phyloP scores from a whole-genome alignment of 2,329 filamentous ascomycete genomes.

The Colletotrichum incanum region DNA sequence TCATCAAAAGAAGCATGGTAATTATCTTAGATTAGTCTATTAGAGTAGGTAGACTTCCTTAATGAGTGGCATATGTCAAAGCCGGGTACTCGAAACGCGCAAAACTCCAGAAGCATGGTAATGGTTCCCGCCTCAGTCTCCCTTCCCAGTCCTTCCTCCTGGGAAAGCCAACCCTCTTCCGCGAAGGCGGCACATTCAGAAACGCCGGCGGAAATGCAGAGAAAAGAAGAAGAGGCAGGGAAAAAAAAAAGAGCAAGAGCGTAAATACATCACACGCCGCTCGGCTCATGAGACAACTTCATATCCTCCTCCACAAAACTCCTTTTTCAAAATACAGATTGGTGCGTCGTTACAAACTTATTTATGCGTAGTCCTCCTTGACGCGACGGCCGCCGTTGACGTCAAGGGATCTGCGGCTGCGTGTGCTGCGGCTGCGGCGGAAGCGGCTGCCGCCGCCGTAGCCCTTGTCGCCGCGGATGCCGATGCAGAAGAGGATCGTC shows the following conservation, averaged over 20 bases:
- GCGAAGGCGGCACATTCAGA: not conserved
- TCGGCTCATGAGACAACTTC: not conserved
- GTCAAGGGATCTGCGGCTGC: constrained; percentile 70
- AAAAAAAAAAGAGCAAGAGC: no score
- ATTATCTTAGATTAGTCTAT: constrained; percentile 1
- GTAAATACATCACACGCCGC: not conserved
- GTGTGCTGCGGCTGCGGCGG: constrained; percentile 65
- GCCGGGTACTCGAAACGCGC: not conserved
- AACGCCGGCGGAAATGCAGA: constrained; percentile 13
- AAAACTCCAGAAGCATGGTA: not conserved
- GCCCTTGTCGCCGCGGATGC: constrained; percentile 66
- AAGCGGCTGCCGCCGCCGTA: constrained; percentile 57
- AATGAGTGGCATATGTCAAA: constrained; percentile 1
- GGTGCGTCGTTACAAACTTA: not conserved
- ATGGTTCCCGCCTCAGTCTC: not conserved
- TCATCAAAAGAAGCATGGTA: not conserved
- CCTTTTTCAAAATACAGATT: not conserved
- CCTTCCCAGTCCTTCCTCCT: no score
- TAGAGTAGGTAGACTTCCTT: not conserved
- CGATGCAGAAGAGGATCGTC: constrained; percentile 77
- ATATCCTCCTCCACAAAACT: not conserved
- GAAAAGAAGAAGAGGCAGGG: not conserved
- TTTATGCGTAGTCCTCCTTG: constrained; percentile 79
- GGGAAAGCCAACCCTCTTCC: not conserved
- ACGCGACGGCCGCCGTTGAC: constrained; percentile 70